Evolutionary conservation across 768 basidiomycete species (phyloP), one percentile per base, ranked within the genome.

Genomic region (Termitomyces sp.): DNA sequence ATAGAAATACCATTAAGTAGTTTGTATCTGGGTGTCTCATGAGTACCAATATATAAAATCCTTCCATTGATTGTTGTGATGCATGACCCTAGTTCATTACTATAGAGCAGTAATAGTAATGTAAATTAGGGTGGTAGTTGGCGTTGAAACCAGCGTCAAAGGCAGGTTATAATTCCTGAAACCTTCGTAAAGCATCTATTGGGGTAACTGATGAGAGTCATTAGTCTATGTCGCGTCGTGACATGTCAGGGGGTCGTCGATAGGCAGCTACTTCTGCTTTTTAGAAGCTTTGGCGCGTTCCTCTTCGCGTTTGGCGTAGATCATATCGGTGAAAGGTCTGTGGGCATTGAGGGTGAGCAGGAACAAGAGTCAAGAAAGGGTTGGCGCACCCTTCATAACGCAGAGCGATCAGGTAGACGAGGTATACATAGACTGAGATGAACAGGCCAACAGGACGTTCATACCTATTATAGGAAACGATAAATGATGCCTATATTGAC

Each of bases 381-480:
- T 21, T 21, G 6, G 75, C 90, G 44, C 65, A 96, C 92, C 93
- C 93, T 75, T 99, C 97, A 66, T 81, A 98, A 26, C 77, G 79
- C 47, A 98, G 77, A 2, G 96, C 96, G 55, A 96, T 77, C 49
- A 80, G 54, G 68, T 98, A 98, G 42, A 88, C 84, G 52, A 92
- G 69, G 69, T 90, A 90, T 24, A 98, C 92, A 67, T 90, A 89
- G 43, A 79, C 58, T 2, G 91, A 83, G 65, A 99, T 77, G 53
- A 91, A 60, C 22, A 99, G 65, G 0, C 96, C 96, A 2, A 84
- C 88, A 2, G 93, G 94, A 22, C 86, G 79, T 66, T 91, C 90
- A 64, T 85, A 89, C 91, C 91, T 93, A 48, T 22, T 48, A 37
- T 26, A 44, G 34, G 47, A 45, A 21, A 46, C 41, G 8, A 19